phyloP scores from a whole-genome alignment of 2,329 filamentous ascomycete genomes.

The Colletotrichum cereale region DNA sequence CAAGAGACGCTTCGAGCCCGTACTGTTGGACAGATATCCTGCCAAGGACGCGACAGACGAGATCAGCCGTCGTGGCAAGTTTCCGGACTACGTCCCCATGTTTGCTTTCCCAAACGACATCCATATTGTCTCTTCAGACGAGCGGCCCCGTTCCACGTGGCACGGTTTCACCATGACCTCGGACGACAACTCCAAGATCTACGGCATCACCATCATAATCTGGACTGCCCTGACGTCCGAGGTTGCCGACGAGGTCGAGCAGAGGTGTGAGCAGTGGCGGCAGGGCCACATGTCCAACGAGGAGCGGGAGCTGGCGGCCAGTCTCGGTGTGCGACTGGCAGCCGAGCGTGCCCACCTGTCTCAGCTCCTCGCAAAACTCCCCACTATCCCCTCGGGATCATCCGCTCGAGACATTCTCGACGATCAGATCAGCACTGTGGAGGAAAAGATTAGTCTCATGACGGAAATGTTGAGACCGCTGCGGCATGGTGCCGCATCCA shows the following conservation, averaged over 20 bases:
- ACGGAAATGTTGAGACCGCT: slow-evolving; percentile 93
- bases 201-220: slow-evolving; percentile 90
- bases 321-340: slow-evolving; percentile 88
- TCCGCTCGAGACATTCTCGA: slow-evolving; percentile 85
- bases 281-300: slow-evolving; percentile 90
- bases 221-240: slow-evolving; percentile 90
- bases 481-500: slow-evolving; percentile 92
- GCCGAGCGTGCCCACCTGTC: slow-evolving; percentile 91
- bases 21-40: slow-evolving; percentile 94
- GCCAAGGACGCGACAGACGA: slow-evolving; percentile 86
- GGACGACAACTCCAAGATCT: slow-evolving; percentile 90
- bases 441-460: slow-evolving; percentile 98
- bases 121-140: slow-evolving; percentile 94
- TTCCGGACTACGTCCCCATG: slow-evolving; percentile 99
- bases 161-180: slow-evolving; percentile 99
- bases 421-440: slow-evolving; percentile 93
- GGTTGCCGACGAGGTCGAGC: slow-evolving; percentile 86
- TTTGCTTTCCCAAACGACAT: slow-evolving; percentile 99
- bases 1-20: slow-evolving; percentile 93
- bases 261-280: slow-evolving; percentile 86
- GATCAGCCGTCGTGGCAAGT: slow-evolving; percentile 81
- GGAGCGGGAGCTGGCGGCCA: slow-evolving; percentile 92
- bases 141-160: slow-evolving; percentile 95
- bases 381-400: slow-evolving; percentile 83
- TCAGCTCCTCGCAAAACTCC: slow-evolving; percentile 85